A percentile compares a stretch with the other conserved stretches of the same genome.
These are phyloP conservation scores for Ceratobasidium theobromae DNA, from an alignment of 1,284 basidiomycete genomes.

Conservation along the genomic window DNA sequence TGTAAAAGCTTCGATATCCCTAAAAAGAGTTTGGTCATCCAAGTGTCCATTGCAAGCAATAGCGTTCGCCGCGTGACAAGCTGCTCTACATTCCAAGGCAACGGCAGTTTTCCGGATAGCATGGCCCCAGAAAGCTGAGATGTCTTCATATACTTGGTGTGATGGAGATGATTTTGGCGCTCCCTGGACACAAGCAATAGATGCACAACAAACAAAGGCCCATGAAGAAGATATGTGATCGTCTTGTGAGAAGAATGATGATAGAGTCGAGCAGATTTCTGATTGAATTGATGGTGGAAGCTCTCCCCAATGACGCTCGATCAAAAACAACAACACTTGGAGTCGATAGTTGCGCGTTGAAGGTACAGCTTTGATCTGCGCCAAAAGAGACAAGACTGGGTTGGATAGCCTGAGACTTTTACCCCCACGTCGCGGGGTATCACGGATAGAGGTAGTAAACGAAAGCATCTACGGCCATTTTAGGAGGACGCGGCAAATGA, in stretches of 20 bases:
- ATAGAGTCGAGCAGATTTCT: constrained; percentile 54
- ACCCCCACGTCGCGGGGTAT: constrained; percentile 27
- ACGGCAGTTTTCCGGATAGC: constrained; percentile 72
- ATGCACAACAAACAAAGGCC: constrained; percentile 76
- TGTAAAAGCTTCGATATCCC: constrained; percentile 72
- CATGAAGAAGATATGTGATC: constrained; percentile 73
- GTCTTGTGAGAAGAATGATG: constrained; percentile 63
- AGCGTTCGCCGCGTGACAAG: constrained; percentile 74
- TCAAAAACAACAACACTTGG: constrained; percentile 82
- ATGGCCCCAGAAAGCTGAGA: constrained; percentile 80
- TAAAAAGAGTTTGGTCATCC: constrained; percentile 53
- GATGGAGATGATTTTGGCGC: background rate
- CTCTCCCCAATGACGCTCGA: constrained; percentile 45
- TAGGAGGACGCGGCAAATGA: background rate
- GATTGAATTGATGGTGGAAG: constrained; percentile 12
- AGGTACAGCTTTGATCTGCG: constrained; percentile 48
- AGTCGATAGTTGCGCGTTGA: constrained; percentile 54
- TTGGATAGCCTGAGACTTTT: constrained; percentile 39
- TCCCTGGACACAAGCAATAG: constrained; percentile 56
- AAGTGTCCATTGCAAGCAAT: constrained; percentile 31
- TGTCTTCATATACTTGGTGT: constrained; percentile 41
- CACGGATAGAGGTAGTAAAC: constrained; percentile 4
- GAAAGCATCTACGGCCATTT: constrained; percentile 11
- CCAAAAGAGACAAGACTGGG: constrained; percentile 60
- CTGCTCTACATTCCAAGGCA: constrained; percentile 69